A percentile compares a stretch with the other conserved stretches of the same genome.
Conservation (phyloP, 176 grass and related monocot species). For the Rhynchospora pubera region DNA sequence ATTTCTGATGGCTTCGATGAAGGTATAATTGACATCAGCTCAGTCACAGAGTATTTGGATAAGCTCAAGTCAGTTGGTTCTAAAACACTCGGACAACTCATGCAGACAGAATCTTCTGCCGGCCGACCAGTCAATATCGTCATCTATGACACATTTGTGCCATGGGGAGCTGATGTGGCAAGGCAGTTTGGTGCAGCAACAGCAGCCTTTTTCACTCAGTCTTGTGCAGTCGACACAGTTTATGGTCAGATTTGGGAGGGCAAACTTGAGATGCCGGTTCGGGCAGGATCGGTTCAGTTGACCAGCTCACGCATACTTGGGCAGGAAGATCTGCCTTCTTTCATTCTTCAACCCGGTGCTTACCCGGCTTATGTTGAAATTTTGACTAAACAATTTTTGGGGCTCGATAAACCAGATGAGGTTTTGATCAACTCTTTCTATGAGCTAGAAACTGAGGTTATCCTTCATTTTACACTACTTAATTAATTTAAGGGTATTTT, state of each 20-base stretch:
- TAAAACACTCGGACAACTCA: constrained; percentile 29
- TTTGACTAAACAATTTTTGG: constrained; percentile 40
- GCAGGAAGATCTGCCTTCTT: constrained; percentile 33
- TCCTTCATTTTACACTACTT: background rate
- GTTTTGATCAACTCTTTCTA: constrained; percentile 56
- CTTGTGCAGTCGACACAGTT: constrained; percentile 39
- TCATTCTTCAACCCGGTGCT: constrained; percentile 18
- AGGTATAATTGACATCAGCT: constrained; percentile 26
- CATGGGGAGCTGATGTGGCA: constrained; percentile 39
- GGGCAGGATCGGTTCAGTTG: background rate
- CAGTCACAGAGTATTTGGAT: constrained; percentile 34
- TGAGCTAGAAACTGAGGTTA: constrained; percentile 61
- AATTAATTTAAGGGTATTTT: no score
- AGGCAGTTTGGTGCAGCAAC: constrained; percentile 3
- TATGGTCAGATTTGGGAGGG: constrained; percentile 37
- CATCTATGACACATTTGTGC: constrained; percentile 63
- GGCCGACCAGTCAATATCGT: constrained; percentile 27
- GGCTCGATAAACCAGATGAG: constrained; percentile 37
- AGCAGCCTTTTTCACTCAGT: constrained; percentile 61
- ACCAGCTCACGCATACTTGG: constrained; percentile 22
- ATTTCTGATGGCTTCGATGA: constrained; percentile 69
- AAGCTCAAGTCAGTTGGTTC: constrained; percentile 34
- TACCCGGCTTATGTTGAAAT: constrained; percentile 34
- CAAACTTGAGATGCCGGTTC: constrained; percentile 29
- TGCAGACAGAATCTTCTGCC: constrained; percentile 22